Conservation (phyloP, 306 rosid genomes). For the Calophaca sinica region DNA sequence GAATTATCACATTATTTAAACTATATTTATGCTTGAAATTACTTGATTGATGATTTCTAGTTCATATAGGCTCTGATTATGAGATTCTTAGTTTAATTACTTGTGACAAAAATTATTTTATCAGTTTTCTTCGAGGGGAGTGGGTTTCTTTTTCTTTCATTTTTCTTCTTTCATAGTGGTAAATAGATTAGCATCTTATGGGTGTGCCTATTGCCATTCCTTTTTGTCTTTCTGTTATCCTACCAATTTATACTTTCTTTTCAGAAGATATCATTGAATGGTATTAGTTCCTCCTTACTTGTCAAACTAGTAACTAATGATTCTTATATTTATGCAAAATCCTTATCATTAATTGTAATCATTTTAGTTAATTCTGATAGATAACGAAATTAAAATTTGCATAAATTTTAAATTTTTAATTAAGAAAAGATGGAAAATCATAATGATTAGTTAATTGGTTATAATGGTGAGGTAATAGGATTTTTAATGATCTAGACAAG, state of each 20-base stretch:
- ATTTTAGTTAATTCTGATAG: not conserved
- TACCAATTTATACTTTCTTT: no score
- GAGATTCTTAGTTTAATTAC: conserved; percentile 17
- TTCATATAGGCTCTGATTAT: conserved; percentile 13
- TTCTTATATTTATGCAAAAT: not conserved
- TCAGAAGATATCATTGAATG: not conserved
- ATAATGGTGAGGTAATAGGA: not conserved
- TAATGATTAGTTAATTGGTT: not conserved
- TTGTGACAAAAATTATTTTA: conserved; percentile 18
- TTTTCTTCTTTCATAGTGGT: conserved; percentile 4
- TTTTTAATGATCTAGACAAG: conserved; percentile 14
- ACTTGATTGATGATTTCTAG: conserved; percentile 20
- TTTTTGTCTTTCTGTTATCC: not conserved
- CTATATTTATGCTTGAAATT: conserved; percentile 1
- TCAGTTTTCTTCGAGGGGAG: not conserved
- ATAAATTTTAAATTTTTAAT: not conserved
- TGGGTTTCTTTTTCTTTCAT: not conserved
- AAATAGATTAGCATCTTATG: not conserved
- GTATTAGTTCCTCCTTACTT: not conserved
- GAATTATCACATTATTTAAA: not conserved
- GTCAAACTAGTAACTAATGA: conserved; percentile 23
- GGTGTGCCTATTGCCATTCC: conserved; percentile 8
- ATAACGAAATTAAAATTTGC: conserved; percentile 3
- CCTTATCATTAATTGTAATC: not conserved
- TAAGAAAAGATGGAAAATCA: not conserved